Base-by-base conservation (phyloP, 179 eudicot genomes). In the Spinacia oleracea region DNA sequence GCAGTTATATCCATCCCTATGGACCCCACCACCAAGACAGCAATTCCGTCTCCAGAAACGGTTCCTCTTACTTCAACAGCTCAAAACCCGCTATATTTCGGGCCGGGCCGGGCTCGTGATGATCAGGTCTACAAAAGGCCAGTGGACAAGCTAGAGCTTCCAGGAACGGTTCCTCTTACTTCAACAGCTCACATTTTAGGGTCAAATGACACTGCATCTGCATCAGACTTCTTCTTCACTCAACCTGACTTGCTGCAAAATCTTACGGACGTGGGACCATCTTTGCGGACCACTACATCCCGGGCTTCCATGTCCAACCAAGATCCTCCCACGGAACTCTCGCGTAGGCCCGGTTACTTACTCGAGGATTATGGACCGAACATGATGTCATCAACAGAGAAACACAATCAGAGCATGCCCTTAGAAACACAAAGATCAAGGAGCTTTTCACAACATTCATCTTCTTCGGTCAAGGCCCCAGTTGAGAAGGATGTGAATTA, bases 401-500 rank as follows among this genome's bases (percentile, higher is more conserved):
- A 20, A 43, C 50, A 59, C 15, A 56, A 34, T 25, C 82, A 63
- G 38, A 62, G n/a, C 38, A 18, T 53, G 43, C 53, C 34, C 32
- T 78, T 18, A 45, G 42, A 59, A 11, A 74, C 51, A 4, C 75
- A 74, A 31, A 7, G 40, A 55, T 29, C 35, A 46, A 74, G 58
- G 58, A 50, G 63, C 74, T 42, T 71, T 53, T 66, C 48, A 38
- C 77, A 23, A 9, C 46, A 65, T 21, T 56, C 75, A 34, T 46
- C 73, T 60, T 78, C 56, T 16, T 51, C 81, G 43, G 59, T 65
- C 58, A 62, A 70, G 59, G 35, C 84, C 38, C 82, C 78, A 51
- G 80, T 42, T 56, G 40, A 74, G 50, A 88, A 76, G 82, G 90
- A 86, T 60, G 18, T 18, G 1, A 64, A 60, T 66, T 90, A 89